These are phyloP conservation scores for Pelagophyceae sp. DNA, from an alignment of 352 stramenopile species.

Conservation along the genomic window DNA sequence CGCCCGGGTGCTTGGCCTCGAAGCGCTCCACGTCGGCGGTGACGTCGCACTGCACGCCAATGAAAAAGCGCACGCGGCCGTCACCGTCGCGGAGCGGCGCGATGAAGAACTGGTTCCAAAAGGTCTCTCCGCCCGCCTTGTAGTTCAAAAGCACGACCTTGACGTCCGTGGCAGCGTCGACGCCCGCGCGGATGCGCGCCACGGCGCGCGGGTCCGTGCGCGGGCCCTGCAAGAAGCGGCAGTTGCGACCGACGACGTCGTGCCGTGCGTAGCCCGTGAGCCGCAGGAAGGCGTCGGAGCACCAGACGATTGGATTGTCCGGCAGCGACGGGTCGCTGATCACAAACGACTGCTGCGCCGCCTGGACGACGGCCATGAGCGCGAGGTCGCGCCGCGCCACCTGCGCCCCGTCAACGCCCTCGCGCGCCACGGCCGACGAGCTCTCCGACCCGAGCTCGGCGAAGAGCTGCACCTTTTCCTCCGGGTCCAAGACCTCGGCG, in stretches of 20 bases:
- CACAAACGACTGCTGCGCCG: slow-evolving; percentile 38
- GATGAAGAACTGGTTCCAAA: slow-evolving; percentile 58
- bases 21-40: not conserved
- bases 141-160: slow-evolving; percentile 60
- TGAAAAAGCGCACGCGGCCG: slow-evolving; percentile 41
- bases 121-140: slow-evolving; percentile 48
- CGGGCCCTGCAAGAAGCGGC: slow-evolving; percentile 56
- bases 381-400: slow-evolving; percentile 26
- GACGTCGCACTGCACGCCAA: slow-evolving; percentile 44
- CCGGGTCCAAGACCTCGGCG: not conserved
- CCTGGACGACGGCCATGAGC: slow-evolving; percentile 35
- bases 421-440: not conserved
- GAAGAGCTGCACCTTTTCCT: not conserved
- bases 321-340: slow-evolving; percentile 41
- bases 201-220: slow-evolving; percentile 44
- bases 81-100: slow-evolving; percentile 38
- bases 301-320: slow-evolving; percentile 42
- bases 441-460: not conserved
- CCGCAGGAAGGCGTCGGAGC: slow-evolving; percentile 31
- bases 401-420: not conserved
- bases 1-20: too few relatives aligned
- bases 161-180: slow-evolving; percentile 35
- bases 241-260: slow-evolving; percentile 51
- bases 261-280: slow-evolving; percentile 38
- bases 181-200: slow-evolving; percentile 37